phyloP scores from a whole-genome alignment of 2,329 filamentous ascomycete species.

The Phialemonium atrogriseum region DNA sequence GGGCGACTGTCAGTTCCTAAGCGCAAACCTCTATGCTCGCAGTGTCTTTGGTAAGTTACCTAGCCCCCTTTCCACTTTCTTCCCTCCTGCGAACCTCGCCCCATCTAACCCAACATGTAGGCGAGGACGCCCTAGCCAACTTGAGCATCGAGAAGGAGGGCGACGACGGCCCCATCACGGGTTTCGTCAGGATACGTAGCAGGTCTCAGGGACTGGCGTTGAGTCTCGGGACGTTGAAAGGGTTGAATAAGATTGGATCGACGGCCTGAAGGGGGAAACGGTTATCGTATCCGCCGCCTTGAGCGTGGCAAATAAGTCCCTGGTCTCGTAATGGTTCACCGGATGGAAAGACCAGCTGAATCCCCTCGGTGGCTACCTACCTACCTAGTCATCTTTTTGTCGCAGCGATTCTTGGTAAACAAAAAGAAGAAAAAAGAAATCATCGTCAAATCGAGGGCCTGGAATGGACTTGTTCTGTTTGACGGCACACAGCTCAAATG shows the following conservation, averaged over 20 bases:
- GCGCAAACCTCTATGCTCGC: constrained; percentile 90
- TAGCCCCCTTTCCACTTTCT: not conserved
- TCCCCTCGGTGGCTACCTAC: too few relatives aligned
- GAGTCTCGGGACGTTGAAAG: constrained; percentile 89
- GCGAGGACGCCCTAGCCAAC: constrained; percentile 96
- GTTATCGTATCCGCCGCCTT: too few relatives aligned
- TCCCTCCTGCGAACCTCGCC: constrained; percentile 8
- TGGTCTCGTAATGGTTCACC: too few relatives aligned
- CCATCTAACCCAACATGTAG: constrained; percentile 35
- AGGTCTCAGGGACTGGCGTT: constrained; percentile 91
- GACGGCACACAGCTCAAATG: too few relatives aligned
- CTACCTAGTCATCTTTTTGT: too few relatives aligned
- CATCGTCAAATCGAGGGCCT: too few relatives aligned
- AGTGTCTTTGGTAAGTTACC: constrained; percentile 96
- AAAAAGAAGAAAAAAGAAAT: too few relatives aligned
- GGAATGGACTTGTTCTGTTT: too few relatives aligned
- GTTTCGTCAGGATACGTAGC: constrained; percentile 96
- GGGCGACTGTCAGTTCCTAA: constrained; percentile 96
- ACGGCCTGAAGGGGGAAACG: constrained; percentile 18
- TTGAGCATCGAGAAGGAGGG: constrained; percentile 97
- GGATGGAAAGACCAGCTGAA: too few relatives aligned
- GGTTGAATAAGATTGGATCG: constrained; percentile 71
- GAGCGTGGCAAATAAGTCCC: too few relatives aligned
- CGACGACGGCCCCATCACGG: constrained; percentile 88
- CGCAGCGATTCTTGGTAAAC: too few relatives aligned